Evolutionary conservation across 495 filamentous ascomycete genomes (phyloP).

Genomic region (Wilcoxina mikolae): DNA sequence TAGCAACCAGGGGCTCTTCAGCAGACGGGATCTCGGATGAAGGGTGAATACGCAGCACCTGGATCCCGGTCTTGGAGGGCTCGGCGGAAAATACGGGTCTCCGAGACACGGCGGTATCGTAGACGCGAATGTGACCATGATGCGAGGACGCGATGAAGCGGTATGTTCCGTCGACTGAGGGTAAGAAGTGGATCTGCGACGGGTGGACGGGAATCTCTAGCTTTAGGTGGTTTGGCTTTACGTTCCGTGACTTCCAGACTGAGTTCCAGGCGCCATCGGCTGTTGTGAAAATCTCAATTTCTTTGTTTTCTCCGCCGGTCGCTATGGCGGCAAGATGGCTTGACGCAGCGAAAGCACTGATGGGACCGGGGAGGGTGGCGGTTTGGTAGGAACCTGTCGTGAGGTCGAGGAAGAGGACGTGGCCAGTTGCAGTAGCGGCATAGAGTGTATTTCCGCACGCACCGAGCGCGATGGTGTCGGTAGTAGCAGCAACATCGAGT

Average conservation of each 20-base stretch:
- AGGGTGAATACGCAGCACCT: conserved; percentile 16
- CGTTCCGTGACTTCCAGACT: conserved; percentile 24
- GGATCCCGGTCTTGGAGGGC: conserved; percentile 17
- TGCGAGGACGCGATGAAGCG: conserved; percentile 7
- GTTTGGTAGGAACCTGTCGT: neutral
- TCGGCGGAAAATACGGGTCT: conserved; percentile 19
- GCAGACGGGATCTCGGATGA: conserved; percentile 7
- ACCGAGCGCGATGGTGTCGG: conserved; percentile 13
- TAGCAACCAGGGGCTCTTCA: conserved; percentile 7
- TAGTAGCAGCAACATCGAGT: conserved; percentile 6
- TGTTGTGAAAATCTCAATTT: conserved; percentile 21
- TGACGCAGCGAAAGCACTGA: conserved; percentile 13
- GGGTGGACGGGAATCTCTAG: conserved; percentile 22
- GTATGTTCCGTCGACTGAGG: neutral
- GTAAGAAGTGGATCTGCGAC: conserved; percentile 16
- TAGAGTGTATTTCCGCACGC: conserved; percentile 11
- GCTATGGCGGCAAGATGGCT: conserved; percentile 12
- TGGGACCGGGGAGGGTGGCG: neutral
- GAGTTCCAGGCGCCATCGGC: conserved; percentile 10
- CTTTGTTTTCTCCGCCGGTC: conserved; percentile 14
- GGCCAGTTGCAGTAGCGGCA: conserved; percentile 14
- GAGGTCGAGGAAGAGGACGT: conserved; percentile 10
- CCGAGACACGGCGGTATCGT: conserved; percentile 21
- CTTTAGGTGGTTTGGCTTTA: conserved; percentile 19
- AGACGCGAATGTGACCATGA: conserved; percentile 21